Evolutionary conservation across 345 rosid genomes (phyloP).

Genomic region (Camelina hispida): DNA sequence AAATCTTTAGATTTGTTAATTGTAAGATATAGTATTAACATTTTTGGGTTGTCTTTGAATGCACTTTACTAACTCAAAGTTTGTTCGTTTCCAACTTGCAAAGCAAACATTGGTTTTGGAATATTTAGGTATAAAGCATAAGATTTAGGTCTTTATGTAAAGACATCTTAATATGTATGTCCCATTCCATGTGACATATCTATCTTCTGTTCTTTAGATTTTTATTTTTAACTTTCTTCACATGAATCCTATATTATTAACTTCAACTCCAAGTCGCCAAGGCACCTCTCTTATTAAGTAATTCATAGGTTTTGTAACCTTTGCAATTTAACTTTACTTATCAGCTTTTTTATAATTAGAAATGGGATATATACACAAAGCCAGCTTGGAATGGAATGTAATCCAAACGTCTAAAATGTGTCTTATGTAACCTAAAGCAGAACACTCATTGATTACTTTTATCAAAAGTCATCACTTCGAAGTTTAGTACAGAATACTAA

Average conservation of each 20-base stretch:
- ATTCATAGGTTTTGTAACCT: background rate
- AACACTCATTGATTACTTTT: constrained; percentile 35
- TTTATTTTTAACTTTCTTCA: background rate
- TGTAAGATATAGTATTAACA: background rate
- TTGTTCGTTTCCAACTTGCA: constrained; percentile 45
- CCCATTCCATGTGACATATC: constrained; percentile 24
- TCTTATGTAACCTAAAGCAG: constrained; percentile 42
- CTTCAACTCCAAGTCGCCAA: constrained; percentile 3
- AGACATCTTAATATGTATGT: constrained; percentile 8
- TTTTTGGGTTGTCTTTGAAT: constrained; percentile 2
- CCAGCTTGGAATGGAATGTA: constrained; percentile 32
- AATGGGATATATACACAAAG: constrained; percentile 5
- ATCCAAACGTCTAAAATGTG: constrained; percentile 28
- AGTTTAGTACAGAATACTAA: constrained; percentile 11
- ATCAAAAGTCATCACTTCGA: constrained; percentile 29
- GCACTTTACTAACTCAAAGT: constrained; percentile 17
- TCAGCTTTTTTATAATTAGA: background rate
- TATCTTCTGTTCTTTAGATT: background rate
- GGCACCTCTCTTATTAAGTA: background rate
- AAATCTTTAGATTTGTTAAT: constrained; percentile 24
- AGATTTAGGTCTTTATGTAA: constrained; percentile 27
- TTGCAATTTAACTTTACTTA: background rate
- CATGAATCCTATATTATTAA: background rate
- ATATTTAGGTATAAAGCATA: constrained; percentile 27
- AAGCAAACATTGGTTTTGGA: constrained; percentile 41